Base-by-base conservation (phyloP, 2,329 filamentous ascomycete species). In the Fragosphaeria purpurea region DNA sequence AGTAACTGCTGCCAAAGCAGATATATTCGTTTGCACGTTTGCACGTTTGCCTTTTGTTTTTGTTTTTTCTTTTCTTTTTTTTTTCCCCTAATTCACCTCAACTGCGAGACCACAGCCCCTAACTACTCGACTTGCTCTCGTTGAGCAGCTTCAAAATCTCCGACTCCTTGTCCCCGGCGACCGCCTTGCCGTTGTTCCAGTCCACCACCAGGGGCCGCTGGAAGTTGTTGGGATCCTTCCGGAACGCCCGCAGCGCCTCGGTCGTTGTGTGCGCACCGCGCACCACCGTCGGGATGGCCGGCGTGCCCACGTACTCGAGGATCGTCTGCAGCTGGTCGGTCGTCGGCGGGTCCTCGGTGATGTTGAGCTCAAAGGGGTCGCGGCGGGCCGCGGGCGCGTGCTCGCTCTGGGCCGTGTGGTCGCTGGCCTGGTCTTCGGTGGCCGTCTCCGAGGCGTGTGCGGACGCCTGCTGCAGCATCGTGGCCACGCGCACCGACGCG, bases 111-210 rank as follows among this genome's bases (percentile, higher is more conserved):
- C 22, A 22, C 22, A 22, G 46, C 46, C 6, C 13, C 9, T 45
- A 6, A 50, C 80, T 65, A 51, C 78, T 72, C 52, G 4, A 9
- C 51, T 53, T 51, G 43, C 44, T 42, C 41, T 41, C 11, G 4
- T 81, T 78, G 48, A 96, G 68, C 67, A 95, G 75, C 68, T 85
- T 88, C 63, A 95, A 68, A 54, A 97, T 96, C 70, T 91, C 86
- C 12, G 88, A 95, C 71, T 95, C 84, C 57, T 86, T 83, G 47
- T 86, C 87, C 22, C 88, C 87, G 32, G 80, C 72, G 70, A 86
- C 73, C 44, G 83, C 91, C 65, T 82, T 86, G 57, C 90, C 93
- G 65, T 91, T 90, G 64, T 85, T 88, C 93, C 93, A 97, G 65
- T 97, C 91, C 48, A 97, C 91, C 52, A 85, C 87, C 65, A 96